A percentile compares a stretch with the other conserved stretches of the same genome.
These are phyloP conservation scores for Elaphomyces granulatus DNA, from an alignment of 495 filamentous ascomycete species.

Conservation along the genomic window DNA sequence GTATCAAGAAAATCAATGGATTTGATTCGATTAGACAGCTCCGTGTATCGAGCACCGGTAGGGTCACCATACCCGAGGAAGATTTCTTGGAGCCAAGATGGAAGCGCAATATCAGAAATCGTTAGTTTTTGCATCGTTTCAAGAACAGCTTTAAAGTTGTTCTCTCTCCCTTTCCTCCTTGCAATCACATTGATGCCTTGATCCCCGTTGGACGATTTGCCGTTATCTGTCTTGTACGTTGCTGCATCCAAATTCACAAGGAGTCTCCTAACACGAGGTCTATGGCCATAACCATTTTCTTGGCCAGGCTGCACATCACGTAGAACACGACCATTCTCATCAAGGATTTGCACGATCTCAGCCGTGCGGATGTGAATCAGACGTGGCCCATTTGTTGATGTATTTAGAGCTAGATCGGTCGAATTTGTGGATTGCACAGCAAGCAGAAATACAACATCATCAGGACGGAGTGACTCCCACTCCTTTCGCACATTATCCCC, in stretches of 20 bases:
- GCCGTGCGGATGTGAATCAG: constrained; percentile 65
- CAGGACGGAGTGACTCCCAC: constrained; percentile 80
- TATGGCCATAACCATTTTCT: constrained; percentile 36
- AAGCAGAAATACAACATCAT: constrained; percentile 83
- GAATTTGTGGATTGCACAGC: constrained; percentile 42
- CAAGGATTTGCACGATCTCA: constrained; percentile 75
- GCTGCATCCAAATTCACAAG: constrained; percentile 69
- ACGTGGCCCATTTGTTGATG: constrained; percentile 35
- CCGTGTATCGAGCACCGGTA: constrained; percentile 68
- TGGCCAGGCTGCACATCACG: constrained; percentile 41
- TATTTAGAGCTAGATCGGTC: constrained; percentile 25
- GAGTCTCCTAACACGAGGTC: constrained; percentile 49
- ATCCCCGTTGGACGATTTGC: constrained; percentile 45
- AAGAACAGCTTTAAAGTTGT: constrained; percentile 92
- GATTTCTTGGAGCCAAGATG: constrained; percentile 88
- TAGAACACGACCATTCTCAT: constrained; percentile 70
- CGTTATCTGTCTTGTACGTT: constrained; percentile 67
- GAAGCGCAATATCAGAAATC: constrained; percentile 72
- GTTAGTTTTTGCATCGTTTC: constrained; percentile 81
- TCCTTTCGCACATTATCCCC: constrained; percentile 62
- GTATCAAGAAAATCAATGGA: constrained; percentile 86
- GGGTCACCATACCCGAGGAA: constrained; percentile 96
- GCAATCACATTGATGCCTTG: constrained; percentile 77
- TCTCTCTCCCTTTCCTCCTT: constrained; percentile 74
- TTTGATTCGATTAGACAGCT: constrained; percentile 60